These are phyloP conservation scores for Cryptococcus hybrid DNA, from an alignment of 1,284 basidiomycete genomes.

Conservation along the genomic window DNA sequence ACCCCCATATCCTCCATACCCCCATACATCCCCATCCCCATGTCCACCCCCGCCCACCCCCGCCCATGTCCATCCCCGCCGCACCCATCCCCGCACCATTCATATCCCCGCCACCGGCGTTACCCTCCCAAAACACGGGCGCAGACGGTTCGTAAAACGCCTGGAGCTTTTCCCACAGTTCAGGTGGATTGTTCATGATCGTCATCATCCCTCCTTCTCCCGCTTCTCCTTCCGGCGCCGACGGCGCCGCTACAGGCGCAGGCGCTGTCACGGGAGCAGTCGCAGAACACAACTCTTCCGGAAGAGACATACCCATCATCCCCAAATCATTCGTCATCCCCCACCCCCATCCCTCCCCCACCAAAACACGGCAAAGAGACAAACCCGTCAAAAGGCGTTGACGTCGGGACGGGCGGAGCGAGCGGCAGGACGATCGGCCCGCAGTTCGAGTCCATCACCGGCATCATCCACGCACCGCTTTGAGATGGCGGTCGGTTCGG, in stretches of 20 bases:
- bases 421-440: constrained; percentile 13
- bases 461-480: background rate
- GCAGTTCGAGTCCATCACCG: background rate
- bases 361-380: background rate
- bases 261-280: too few species aligned
- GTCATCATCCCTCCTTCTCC: background rate
- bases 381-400: constrained; percentile 6
- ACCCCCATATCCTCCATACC: too few species aligned
- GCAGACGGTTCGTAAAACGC: constrained; percentile 42
- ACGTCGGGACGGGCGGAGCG: constrained; percentile 10
- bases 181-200: constrained; percentile 16
- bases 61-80: too few species aligned
- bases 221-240: too few species aligned
- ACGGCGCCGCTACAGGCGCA: too few species aligned
- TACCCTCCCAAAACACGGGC: constrained; percentile 15
- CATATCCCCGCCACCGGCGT: background rate
- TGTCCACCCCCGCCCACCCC: too few species aligned
- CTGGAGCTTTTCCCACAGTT: constrained; percentile 42
- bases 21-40: too few species aligned
- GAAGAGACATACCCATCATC: background rate
- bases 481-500: constrained; percentile 4
- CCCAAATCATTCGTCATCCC: background rate
- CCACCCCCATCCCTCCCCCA: background rate
- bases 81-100: too few species aligned
- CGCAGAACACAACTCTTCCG: too few species aligned